Evolutionary conservation across 495 filamentous ascomycete species (phyloP).

Genomic region (Clavariopsis aquatica): DNA sequence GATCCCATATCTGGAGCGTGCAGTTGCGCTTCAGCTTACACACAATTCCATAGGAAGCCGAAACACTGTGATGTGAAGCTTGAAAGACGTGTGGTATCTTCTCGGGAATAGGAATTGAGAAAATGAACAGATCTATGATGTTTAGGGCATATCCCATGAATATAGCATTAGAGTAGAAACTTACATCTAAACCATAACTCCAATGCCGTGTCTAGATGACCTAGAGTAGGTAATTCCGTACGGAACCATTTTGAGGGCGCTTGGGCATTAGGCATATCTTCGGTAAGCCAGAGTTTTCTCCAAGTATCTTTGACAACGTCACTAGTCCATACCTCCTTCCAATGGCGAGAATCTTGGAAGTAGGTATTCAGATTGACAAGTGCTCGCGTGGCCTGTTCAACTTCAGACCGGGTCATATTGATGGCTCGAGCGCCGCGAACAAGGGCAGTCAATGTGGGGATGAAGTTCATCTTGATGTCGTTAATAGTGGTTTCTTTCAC

Average conservation of each 20-base stretch:
- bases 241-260: constrained; percentile 58
- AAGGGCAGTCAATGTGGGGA: constrained; percentile 61
- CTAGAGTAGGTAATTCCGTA: constrained; percentile 60
- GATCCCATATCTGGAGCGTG: constrained; percentile 68
- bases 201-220: constrained; percentile 57
- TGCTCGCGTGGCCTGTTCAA: constrained; percentile 59
- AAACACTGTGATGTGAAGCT: constrained; percentile 65
- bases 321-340: constrained; percentile 65
- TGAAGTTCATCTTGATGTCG: constrained; percentile 63
- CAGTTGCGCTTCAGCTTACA: constrained; percentile 64
- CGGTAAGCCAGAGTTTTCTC: constrained; percentile 62
- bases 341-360: constrained; percentile 62
- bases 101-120: constrained; percentile 65
- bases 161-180: background rate
- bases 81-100: constrained; percentile 67
- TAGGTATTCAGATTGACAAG: constrained; percentile 64
- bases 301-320: constrained; percentile 61
- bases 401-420: constrained; percentile 53
- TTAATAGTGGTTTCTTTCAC: constrained; percentile 54
- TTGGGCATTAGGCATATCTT: constrained; percentile 56
- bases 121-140: constrained; percentile 58
- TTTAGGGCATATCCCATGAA: constrained; percentile 3
- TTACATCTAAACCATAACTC: constrained; percentile 64
- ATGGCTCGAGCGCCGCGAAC: constrained; percentile 60
- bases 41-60: constrained; percentile 65